A percentile compares a stretch with the other conserved stretches of the same genome.
Conservation (phyloP, 345 rosid genomes). For the Brassica incana region DNA sequence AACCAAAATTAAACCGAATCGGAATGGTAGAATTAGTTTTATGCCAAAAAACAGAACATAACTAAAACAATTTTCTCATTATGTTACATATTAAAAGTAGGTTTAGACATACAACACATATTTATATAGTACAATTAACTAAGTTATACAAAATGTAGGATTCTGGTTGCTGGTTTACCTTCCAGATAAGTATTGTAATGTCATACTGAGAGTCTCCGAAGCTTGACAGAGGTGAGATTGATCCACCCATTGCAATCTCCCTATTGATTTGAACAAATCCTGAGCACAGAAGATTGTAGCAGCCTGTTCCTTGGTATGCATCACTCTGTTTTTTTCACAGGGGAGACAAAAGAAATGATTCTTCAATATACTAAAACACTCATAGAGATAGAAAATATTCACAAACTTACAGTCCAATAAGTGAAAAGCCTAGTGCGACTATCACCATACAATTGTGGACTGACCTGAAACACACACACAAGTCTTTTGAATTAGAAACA, state of each 20-base stretch:
- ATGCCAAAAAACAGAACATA: not conserved
- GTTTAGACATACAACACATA: not conserved
- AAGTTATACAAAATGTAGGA: not conserved
- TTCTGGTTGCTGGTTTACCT: constrained; percentile 44
- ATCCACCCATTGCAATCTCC: constrained; percentile 78
- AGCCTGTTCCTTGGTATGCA: constrained; percentile 82
- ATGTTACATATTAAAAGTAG: not conserved
- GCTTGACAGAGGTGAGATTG: constrained; percentile 63
- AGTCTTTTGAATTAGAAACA: constrained; percentile 8
- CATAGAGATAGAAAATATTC: not conserved
- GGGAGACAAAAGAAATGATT: constrained; percentile 5
- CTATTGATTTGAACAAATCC: constrained; percentile 74
- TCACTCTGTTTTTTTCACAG: constrained; percentile 52
- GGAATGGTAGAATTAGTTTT: not conserved
- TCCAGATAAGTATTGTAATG: constrained; percentile 72
- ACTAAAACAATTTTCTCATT: not conserved
- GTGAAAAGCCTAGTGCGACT: constrained; percentile 65
- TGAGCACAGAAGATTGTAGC: constrained; percentile 72
- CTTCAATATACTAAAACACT: not conserved
- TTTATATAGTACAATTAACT: not conserved
- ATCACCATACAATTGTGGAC: constrained; percentile 74
- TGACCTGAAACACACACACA: constrained; percentile 49
- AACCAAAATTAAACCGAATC: not conserved
- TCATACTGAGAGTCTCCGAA: constrained; percentile 60
- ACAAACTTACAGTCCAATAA: constrained; percentile 73